A percentile compares a stretch with the other conserved stretches of the same genome.
phyloP scores from a whole-genome alignment of 495 filamentous ascomycete species.

The Penicillium manginii region DNA sequence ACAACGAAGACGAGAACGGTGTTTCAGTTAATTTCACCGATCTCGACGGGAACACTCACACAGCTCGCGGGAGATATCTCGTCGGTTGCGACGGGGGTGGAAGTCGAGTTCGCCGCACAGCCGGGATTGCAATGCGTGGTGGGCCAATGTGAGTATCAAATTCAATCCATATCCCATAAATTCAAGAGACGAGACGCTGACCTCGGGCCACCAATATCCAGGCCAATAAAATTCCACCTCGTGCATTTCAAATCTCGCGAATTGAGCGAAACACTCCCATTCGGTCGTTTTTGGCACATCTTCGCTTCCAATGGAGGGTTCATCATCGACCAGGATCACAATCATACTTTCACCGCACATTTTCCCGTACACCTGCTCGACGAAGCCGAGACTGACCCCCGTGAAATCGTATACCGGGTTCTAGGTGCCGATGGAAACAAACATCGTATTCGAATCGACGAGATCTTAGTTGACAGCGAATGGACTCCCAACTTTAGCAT shows the following conservation, averaged over 20 bases:
- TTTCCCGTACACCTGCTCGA: conserved; percentile 4
- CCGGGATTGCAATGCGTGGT: conserved; percentile 20
- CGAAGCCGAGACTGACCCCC: conserved; percentile 14
- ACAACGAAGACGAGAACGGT: background rate
- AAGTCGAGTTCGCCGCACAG: conserved; percentile 16
- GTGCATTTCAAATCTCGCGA: conserved; percentile 37
- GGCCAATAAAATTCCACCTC: conserved; percentile 20
- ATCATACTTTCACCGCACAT: conserved; percentile 35
- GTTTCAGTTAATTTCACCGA: conserved; percentile 6
- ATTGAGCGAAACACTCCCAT: conserved; percentile 12
- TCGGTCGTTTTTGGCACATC: conserved; percentile 36
- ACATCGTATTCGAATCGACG: conserved; percentile 26
- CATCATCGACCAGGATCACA: conserved; percentile 32
- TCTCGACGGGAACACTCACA: background rate
- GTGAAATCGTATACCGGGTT: conserved; percentile 22
- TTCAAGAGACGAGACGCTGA: no score
- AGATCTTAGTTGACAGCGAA: conserved; percentile 23
- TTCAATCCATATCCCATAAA: no score
- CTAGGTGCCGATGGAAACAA: conserved; percentile 21
- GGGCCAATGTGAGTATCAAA: conserved; percentile 17
- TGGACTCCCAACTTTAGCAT: conserved; percentile 14
- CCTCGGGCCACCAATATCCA: no score
- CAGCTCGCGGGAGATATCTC: conserved; percentile 3
- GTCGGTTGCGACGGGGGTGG: conserved; percentile 26
- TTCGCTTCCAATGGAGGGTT: conserved; percentile 16